These are phyloP conservation scores for Golubevia pallescens DNA, from an alignment of 1,284 basidiomycete species.

Conservation along the genomic window DNA sequence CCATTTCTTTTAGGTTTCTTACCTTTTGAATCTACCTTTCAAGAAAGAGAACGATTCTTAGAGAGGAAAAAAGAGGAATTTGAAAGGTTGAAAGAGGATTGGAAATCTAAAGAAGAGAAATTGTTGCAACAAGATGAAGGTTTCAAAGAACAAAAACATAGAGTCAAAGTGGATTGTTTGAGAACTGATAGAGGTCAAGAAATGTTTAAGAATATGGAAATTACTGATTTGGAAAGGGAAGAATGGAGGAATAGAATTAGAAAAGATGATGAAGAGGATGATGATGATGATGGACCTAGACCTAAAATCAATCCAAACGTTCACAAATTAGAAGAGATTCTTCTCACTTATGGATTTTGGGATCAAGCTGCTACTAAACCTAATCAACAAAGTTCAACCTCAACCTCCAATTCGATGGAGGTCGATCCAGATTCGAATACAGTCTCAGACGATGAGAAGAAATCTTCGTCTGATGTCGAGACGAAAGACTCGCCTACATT, in stretches of 20 bases:
- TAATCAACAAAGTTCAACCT: not conserved
- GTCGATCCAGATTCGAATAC: too few relatives aligned
- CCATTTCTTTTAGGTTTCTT: constrained; percentile 85
- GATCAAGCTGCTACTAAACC: constrained; percentile 10
- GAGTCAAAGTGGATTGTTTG: constrained; percentile 63
- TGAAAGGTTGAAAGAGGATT: constrained; percentile 23
- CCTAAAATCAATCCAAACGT: constrained; percentile 86
- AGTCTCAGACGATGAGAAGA: too few relatives aligned
- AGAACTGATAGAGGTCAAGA: constrained; percentile 65
- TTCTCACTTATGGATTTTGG: constrained; percentile 77
- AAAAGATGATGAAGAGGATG: constrained; percentile 15
- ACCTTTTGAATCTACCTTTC: constrained; percentile 72
- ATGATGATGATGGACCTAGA: constrained; percentile 79
- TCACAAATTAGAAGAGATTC: constrained; percentile 76
- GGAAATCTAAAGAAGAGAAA: constrained; percentile 12
- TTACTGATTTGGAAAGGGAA: too few relatives aligned
- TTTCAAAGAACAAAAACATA: constrained; percentile 35
- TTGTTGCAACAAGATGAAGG: constrained; percentile 62
- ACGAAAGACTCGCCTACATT: too few relatives aligned
- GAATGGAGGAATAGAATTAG: constrained; percentile 8
- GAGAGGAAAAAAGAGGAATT: constrained; percentile 22
- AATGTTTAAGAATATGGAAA: constrained; percentile 19
- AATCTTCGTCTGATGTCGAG: too few relatives aligned
- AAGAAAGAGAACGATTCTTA: constrained; percentile 35
- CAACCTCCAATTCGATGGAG: too few relatives aligned